Evolutionary conservation across 1,139 yeast species (phyloP).

Genomic region (Scheffersomyces quercinus): DNA sequence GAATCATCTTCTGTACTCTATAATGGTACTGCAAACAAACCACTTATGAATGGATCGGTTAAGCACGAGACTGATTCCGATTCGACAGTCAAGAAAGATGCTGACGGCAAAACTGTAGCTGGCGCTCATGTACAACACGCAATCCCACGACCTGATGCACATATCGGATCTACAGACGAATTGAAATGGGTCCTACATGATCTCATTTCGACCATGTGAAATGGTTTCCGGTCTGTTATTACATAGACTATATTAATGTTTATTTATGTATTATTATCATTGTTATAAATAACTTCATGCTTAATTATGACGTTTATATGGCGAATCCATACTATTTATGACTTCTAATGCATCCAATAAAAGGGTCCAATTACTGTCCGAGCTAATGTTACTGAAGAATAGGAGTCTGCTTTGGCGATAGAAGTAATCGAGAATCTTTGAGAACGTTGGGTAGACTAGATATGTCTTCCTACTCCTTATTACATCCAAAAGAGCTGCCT

Average conservation of each 20-base stretch:
- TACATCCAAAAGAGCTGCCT: neutral
- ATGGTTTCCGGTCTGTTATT: neutral
- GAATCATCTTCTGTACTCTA: neutral
- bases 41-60: slow-evolving; percentile 3
- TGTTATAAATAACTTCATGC: slow-evolving; percentile 2
- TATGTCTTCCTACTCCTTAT: slow-evolving; percentile 4
- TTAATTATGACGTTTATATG: slow-evolving; percentile 15
- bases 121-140: slow-evolving; percentile 1
- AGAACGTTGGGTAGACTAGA: slow-evolving; percentile 2
- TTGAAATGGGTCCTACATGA: slow-evolving; percentile 72
- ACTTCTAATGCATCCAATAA: slow-evolving; percentile 14
- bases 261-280: slow-evolving; percentile 1
- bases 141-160: slow-evolving; percentile 22
- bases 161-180: slow-evolving; percentile 67
- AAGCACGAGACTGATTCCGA: slow-evolving; percentile 7
- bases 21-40: neutral
- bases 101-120: neutral
- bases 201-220: slow-evolving; percentile 37
- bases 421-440: slow-evolving; percentile 18
- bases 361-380: no score
- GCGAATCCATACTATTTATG: slow-evolving; percentile 18
- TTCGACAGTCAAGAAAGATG: slow-evolving; percentile 8
- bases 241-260: neutral
- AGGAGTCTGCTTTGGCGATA: slow-evolving; percentile 25
- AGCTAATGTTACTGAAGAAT: slow-evolving; percentile 14